A percentile compares a stretch with the other conserved stretches of the same genome.
Evolutionary conservation across 495 filamentous ascomycete species (phyloP).

Genomic region (Polyplosphaeria fusca): DNA sequence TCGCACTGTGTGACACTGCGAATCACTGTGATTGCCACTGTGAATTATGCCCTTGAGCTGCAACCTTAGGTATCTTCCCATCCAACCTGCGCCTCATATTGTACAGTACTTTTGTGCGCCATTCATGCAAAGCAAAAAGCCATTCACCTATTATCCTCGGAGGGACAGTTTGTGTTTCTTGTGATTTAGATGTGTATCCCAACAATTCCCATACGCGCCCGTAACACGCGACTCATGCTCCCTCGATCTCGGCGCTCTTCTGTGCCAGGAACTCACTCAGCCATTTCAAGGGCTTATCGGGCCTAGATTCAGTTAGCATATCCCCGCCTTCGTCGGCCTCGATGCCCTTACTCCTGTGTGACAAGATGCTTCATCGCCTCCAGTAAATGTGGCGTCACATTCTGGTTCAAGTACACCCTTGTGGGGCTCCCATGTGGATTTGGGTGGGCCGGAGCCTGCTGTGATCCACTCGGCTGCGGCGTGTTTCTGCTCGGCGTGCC

Average conservation of each 20-base stretch:
- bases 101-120: conserved; percentile 5
- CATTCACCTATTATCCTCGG: no score
- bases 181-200: no score
- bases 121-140: no score
- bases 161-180: no score
- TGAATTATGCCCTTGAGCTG: background rate
- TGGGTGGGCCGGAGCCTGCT: conserved; percentile 38
- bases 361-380: conserved; percentile 91
- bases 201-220: no score
- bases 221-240: no score
- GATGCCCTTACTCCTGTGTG: conserved; percentile 67
- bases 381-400: conserved; percentile 76
- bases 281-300: conserved; percentile 78
- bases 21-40: no score
- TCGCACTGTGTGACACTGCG: background rate
- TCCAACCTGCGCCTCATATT: background rate
- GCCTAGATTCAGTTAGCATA: conserved; percentile 44
- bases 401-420: conserved; percentile 83
- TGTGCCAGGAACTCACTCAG: conserved; percentile 84
- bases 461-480: conserved; percentile 40
- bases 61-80: conserved; percentile 9
- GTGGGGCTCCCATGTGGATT: conserved; percentile 75
- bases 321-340: background rate
- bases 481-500: conserved; percentile 21
- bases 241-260: conserved; percentile 66